Evolutionary conservation across 2,329 filamentous ascomycete species (phyloP), one percentile per base, ranked within the genome.

Genomic region (Periconia macrospinosa): DNA sequence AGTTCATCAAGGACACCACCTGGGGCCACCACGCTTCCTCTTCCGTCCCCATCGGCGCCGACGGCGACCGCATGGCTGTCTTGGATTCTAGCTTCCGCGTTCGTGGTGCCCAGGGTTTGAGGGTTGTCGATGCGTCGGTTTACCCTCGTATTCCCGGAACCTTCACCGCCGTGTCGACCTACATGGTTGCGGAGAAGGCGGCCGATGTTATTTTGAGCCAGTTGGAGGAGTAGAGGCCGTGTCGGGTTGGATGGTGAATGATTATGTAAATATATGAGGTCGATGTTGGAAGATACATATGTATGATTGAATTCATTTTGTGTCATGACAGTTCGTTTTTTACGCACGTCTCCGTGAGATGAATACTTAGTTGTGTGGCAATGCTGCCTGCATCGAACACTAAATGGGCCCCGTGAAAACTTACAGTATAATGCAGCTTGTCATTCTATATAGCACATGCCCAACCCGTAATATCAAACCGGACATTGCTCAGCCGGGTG

Each of bases 141-240:
- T 73, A 66, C 58, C 67, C 68, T 0, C 51, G 54, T 23, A 70
- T 71, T 30, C 82, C 82, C 0, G 84, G 83, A 53, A 81, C 75
- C 41, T 85, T 82, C 59, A 77, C 80, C 27, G 77, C 78, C 2
- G 67, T 81, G 1, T 78, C 83, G 0, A 80, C 79, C 0, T 84
- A 83, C 58, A 83, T 87, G 67, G 75, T 83, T 13, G 78, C 77
- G 1, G 84, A 87, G 76, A 87, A 87, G 75, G 85, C 85, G 0
- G 82, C 83, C 2, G 83, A 86, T 69, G 79, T 79, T 14, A 86
- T 87, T 79, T 49, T 73, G 10, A 50, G 55, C 33, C 52, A 58
- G 40, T 47, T 60, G 42, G 17, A 45, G 5, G 33, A 6, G 33
- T n/a, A 37, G 33, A 14, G 15, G n/a, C n/a, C n/a, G n/a, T n/a